phyloP scores from a whole-genome alignment of 148 eudicot genomes.

The Vaccinium macrocarpon region DNA sequence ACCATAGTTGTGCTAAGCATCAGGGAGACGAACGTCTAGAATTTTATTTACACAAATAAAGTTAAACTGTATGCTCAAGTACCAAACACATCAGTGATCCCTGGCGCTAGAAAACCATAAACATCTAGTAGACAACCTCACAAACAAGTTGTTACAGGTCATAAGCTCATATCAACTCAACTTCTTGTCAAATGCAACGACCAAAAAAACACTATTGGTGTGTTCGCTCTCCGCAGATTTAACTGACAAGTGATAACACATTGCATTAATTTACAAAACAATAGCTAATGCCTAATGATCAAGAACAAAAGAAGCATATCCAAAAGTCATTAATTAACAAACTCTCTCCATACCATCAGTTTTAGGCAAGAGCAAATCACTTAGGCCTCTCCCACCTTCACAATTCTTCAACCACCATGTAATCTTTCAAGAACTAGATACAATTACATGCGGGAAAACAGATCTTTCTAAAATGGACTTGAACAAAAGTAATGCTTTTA shows the following conservation, averaged over 20 bases:
- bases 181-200: neutral
- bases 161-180: conserved; percentile 1
- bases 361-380: neutral
- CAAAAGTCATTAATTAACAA: neutral
- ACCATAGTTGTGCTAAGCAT: neutral
- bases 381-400: neutral
- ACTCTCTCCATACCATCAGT: neutral
- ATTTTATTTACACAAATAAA: neutral
- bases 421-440: neutral
- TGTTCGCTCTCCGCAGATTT: neutral
- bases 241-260: neutral
- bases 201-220: neutral
- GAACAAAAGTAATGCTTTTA: neutral
- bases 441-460: neutral
- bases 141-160: neutral
- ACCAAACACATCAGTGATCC: neutral
- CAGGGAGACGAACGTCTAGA: neutral
- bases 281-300: neutral
- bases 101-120: neutral
- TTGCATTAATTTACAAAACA: neutral
- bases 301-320: neutral
- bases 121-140: neutral
- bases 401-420: neutral
- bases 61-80: neutral
- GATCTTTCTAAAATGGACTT: neutral